Base-by-base conservation (phyloP, 257 asterid species). In the Gentiana macrophylla region DNA sequence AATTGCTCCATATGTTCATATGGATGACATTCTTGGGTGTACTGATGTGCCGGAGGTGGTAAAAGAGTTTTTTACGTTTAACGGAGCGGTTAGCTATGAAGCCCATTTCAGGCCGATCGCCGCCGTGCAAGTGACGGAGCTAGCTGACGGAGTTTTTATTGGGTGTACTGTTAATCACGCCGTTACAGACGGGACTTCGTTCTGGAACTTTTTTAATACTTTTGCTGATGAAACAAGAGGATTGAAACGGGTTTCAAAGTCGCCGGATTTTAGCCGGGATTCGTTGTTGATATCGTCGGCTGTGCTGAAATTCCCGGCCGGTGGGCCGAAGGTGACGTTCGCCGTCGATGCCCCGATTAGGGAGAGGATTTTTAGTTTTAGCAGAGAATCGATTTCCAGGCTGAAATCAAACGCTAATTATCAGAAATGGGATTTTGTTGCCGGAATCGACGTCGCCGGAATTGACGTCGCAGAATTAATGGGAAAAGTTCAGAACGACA, bases 151-250 rank as follows among this genome's bases (percentile, higher is more conserved):
- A 34, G 65, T 85, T 5, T 85, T 85, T 48, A 78, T 85, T 24
- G 80, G 80, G 12, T 85, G 88, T 77, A 37, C 84, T 56, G 82
- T 81, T 7, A 80, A 84, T 66, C 94, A 84, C 68, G 80, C 94
- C 53, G 85, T 84, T 0, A 57, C 73, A 0, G 94, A 84, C 6
- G 90, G 94, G 4, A 81, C 94, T 0, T 84, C 90, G 6, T 71
- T 80, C 59, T 84, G 86, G 85, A 77, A 84, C 12, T 84, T 84
- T 50, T 79, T 84, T 37, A 84, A 84, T 33, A 71, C 78, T 32
- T 81, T 81, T 38, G 87, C 90, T 7, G 94, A 81, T 54, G 49
- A 71, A 10, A 65, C 75, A 36, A 73, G 81, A 50, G 90, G 87
- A 1, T 62, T 62, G 24, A 67, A 70, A 53, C 50, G 67, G 70